Evolutionary conservation across 2,329 filamentous ascomycete genomes (phyloP).

Genomic region (Xylaria arbuscula): DNA sequence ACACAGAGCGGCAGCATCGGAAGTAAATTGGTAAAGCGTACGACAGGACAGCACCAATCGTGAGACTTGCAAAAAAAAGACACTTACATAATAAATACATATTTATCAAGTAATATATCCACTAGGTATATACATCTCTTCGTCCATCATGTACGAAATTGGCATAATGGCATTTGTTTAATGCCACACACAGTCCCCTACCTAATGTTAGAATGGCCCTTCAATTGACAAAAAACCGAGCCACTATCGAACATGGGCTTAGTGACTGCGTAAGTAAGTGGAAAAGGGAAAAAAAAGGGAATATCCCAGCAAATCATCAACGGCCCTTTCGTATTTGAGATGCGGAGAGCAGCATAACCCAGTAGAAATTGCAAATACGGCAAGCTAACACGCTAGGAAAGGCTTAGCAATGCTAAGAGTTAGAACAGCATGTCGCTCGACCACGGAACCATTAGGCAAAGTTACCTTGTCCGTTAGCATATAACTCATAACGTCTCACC

Average conservation of each 20-base stretch:
- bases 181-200: slow-evolving; percentile 17
- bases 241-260: slow-evolving; percentile 26
- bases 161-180: slow-evolving; percentile 16
- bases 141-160: slow-evolving; percentile 30
- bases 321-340: slow-evolving; percentile 36
- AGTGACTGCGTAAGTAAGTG: not conserved
- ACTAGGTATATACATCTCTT: not conserved
- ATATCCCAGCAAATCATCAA: slow-evolving; percentile 32
- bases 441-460: not conserved
- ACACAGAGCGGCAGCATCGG: not conserved
- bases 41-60: not conserved
- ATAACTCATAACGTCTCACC: slow-evolving; percentile 5
- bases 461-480: slow-evolving; percentile 17
- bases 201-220: slow-evolving; percentile 11
- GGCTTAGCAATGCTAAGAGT: slow-evolving; percentile 18
- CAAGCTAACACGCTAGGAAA: slow-evolving; percentile 18
- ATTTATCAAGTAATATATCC: too few species aligned
- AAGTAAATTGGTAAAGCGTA: slow-evolving; percentile 1
- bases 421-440: slow-evolving; percentile 17
- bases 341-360: slow-evolving; percentile 10
- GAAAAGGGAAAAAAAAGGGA: slow-evolving; percentile 10
- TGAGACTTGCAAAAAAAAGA: not conserved
- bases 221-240: slow-evolving; percentile 8
- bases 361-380: slow-evolving; percentile 38
- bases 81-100: too few species aligned